Evolutionary conservation across 2,329 filamentous ascomycete genomes (phyloP), one percentile per base, ranked within the genome.

Genomic region (Botryotinia globosa): DNA sequence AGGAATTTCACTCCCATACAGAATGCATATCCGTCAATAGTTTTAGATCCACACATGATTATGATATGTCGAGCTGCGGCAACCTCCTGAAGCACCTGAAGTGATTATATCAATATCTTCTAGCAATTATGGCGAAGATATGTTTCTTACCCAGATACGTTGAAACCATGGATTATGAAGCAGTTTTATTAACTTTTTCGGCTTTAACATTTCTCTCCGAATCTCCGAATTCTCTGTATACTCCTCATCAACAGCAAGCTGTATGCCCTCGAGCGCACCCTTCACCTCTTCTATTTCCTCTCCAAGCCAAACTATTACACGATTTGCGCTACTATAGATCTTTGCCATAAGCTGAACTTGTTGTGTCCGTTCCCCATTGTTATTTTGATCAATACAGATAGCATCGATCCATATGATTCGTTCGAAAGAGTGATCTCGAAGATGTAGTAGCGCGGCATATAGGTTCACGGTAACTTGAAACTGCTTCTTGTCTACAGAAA

Each of bases 171-270:
- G 25, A 14, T 39, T 37, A 5, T 12, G 20, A 32, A 64, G 62
- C 3, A 64, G 7, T 1, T 29, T n/a, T 4, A 45, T 0, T 25
- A 45, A 1, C 20, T 0, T 1, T 20, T 18, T 45, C 1, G n/a
- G n/a, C n/a, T n/a, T n/a, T n/a, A n/a, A n/a, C n/a, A n/a, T n/a
- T n/a, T n/a, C n/a, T n/a, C n/a, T n/a, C n/a, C n/a, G n/a, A n/a
- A n/a, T n/a, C n/a, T n/a, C n/a, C n/a, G n/a, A n/a, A n/a, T n/a
- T n/a, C n/a, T n/a, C n/a, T n/a, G n/a, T 0, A 0, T 0, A 1
- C 44, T 20, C 18, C 8, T 45, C 18, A 20, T 45, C 3, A 20
- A 5, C 7, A 45, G 44, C 37, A 18, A 34, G 4, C 3, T 25
- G 39, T 37, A 64, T 64, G 1, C 8, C 4, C 16, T 64, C 34